Base-by-base conservation (phyloP, 1,139 yeast species). In the Blastobotrys indianensis region DNA sequence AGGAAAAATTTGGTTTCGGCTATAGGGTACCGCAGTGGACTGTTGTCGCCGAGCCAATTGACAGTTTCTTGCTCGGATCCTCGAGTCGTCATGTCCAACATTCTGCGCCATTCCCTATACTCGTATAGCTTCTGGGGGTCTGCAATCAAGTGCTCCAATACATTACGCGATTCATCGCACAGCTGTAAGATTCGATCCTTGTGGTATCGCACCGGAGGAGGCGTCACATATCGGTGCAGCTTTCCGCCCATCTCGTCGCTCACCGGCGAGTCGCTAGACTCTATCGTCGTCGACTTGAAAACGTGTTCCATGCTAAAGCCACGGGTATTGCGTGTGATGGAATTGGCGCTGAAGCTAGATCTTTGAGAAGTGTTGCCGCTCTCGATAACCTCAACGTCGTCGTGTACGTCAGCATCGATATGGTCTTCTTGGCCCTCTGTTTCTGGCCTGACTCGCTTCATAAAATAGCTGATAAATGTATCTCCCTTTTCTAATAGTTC, bases 1-100 rank as follows among this genome's bases (percentile, higher is more conserved):
- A 80, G 65, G 43, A 84, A 74, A 56, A 76, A 84, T 49, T 79
- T 75, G 0, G 87, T 79, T 57, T 85, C 88, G 52, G 73, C 75
- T 37, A 82, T 64, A 0, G 92, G 92, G 44, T 75, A 75, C 39
- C 83, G 67, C 20, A 48, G 35, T 37, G 16, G 55, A 10, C 9
- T 46, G 9, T 16, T 41, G 31, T 11, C 51, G 23, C 10, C 33
- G n/a, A 47, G 36, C 50, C 50, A 47, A 15, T 29, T 38, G 32
- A 84, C 63, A 0, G 94, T 7, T 15, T 31, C 31, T 13, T 17
- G 29, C 9, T 28, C 10, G n/a, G 2, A 7, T 13, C 11, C 37
- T 32, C 20, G 15, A 6, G 32, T 13, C 4, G 41, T 40, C 10
- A 25, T 23, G 9, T 25, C 31, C 2, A 39, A 34, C 40, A 41